Evolutionary conservation across 176 grass and related monocot genomes (phyloP), one percentile per base, ranked within the genome.

Genomic region (Poa pratensis): DNA sequence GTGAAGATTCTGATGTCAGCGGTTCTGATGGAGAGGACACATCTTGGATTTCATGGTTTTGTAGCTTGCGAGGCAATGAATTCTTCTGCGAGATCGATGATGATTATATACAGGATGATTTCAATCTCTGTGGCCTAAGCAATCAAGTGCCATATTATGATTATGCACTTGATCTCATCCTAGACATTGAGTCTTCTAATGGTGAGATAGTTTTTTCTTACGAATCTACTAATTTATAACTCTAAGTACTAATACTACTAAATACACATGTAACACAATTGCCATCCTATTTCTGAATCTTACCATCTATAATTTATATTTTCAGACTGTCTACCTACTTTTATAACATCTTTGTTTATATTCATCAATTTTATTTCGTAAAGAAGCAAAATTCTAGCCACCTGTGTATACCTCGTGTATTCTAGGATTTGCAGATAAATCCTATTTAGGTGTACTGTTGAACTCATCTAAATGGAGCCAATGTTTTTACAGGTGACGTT

Each of bases 81-180:
- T 97, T 97, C 89, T 97, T 95, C 84, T 97, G 95, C 39, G 95
- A 97, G 89, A 92, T 97, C 3, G 95, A 97, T 79, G 95, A 97
- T 49, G 95, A 97, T 37, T 97, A 97, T 57, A 97, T 97, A 82
- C 95, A 97, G 75, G 95, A 97, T 86, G 95, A 97, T 87, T 97
- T 97, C 76, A 97, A 97, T 67, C 91, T 97, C 43, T 95, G 95
- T 88, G 95, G 95, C 68, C 89, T 97, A 52, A 95, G 90, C 88
- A 95, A 84, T 88, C 95, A 97, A 84, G 92, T 95, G 62, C 95
- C 92, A 74, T 95, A 97, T 65, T 97, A 93, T 80, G 95, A 97
- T 84, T 97, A 95, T 88, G 95, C 95, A 15, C 95, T 97, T 69
- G 95, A 97, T 91, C 85, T 97, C 30, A 95, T 97, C 89, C 87